Conservation (phyloP, 2,329 filamentous ascomycete species). For the Monosporascus sp. region DNA sequence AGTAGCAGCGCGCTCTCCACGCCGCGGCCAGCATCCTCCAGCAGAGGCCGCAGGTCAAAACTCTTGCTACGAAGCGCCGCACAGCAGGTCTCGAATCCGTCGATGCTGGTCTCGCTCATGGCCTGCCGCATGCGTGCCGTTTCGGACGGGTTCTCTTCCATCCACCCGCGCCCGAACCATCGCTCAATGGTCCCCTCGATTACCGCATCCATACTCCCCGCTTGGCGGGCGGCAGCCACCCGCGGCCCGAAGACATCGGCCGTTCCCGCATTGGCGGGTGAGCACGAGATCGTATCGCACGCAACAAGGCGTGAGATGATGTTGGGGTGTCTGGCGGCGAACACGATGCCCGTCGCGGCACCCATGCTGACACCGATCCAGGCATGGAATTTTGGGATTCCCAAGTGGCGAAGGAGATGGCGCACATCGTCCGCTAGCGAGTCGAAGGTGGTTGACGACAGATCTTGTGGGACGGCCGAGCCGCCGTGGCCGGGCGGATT, state of each 20-base stretch:
- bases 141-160: conserved; percentile 29
- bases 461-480: conserved; percentile 28
- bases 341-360: conserved; percentile 33
- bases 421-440: conserved; percentile 32
- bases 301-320: conserved; percentile 32
- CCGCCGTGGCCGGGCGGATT: conserved; percentile 38
- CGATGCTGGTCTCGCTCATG: conserved; percentile 33
- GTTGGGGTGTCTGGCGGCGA: conserved; percentile 31
- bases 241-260: conserved; percentile 31
- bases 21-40: conserved; percentile 25
- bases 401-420: conserved; percentile 27
- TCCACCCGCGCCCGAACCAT: conserved; percentile 36
- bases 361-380: conserved; percentile 44
- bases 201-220: conserved; percentile 25
- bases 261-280: conserved; percentile 29
- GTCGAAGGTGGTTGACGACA: conserved; percentile 32
- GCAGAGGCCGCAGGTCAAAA: conserved; percentile 34
- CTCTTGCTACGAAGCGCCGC: conserved; percentile 29
- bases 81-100: conserved; percentile 37
- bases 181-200: conserved; percentile 31
- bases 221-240: conserved; percentile 27
- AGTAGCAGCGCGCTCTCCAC: conserved; percentile 32
- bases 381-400: conserved; percentile 26
- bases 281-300: conserved; percentile 35
- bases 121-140: conserved; percentile 26